These are phyloP conservation scores for Vicia villosa DNA, from an alignment of 306 rosid species.

Conservation along the genomic window DNA sequence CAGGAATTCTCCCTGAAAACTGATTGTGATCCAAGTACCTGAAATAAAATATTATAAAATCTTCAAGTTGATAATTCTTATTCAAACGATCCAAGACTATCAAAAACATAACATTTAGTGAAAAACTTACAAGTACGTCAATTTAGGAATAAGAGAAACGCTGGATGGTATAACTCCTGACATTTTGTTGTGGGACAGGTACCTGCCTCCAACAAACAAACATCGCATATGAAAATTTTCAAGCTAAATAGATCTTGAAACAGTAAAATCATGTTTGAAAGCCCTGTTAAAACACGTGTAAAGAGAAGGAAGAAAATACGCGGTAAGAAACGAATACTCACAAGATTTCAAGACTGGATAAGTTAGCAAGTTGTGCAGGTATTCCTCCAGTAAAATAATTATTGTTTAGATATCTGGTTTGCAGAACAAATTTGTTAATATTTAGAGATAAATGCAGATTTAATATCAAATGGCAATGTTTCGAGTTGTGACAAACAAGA, in stretches of 20 bases:
- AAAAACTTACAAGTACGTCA: conserved; percentile 90
- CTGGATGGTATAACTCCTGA: conserved; percentile 85
- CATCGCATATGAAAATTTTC: conserved; percentile 22
- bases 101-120: no score
- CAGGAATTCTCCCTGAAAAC: conserved; percentile 92
- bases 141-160: conserved; percentile 78
- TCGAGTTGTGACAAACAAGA: conserved; percentile 10
- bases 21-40: conserved; percentile 99
- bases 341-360: conserved; percentile 93
- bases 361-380: conserved; percentile 92
- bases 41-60: conserved; percentile 16
- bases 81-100: no score
- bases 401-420: conserved; percentile 77
- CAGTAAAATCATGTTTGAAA: conserved; percentile 3
- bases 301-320: neutral
- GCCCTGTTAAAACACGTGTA: neutral
- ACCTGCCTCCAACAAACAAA: conserved; percentile 59
- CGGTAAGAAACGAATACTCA: conserved; percentile 43
- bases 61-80: conserved; percentile 18
- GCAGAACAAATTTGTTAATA: conserved; percentile 32
- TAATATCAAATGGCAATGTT: neutral
- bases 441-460: conserved; percentile 2
- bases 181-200: conserved; percentile 92
- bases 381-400: conserved; percentile 95
- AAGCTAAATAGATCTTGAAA: conserved; percentile 12